Evolutionary conservation across 2,329 filamentous ascomycete species (phyloP), one percentile per base, ranked within the genome.

Genomic region (Cordyceps pruinosa): DNA sequence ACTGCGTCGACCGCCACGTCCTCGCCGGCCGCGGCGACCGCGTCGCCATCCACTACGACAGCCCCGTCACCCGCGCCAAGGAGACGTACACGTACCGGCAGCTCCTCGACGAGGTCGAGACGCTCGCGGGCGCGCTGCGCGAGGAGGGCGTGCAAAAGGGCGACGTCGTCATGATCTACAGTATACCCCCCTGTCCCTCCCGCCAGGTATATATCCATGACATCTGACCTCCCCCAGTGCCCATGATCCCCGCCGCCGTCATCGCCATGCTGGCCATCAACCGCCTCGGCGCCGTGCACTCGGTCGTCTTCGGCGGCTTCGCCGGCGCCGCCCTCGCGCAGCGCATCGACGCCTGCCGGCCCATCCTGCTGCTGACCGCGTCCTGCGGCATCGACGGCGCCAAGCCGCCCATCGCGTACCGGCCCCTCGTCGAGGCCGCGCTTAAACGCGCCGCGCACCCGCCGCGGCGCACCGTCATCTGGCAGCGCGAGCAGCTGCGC

Each of bases 261-360:
- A 84, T 95, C 60, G 92, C 88, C 10, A 90, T 94, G 62, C 82
- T 97, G 4, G 91, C 93, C 25, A 83, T 88, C 59, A 85, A 85
- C 60, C 84, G 91, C 10, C 77, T 97, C 1, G 93, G 92, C 12
- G 93, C 91, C 17, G 84, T 97, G 53, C 93, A 97, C 68, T 86
- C 89, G 4, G 90, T 96, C 5, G 93, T 97, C 4, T 97, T 97
- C 71, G 93, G 93, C 42, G 92, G 93, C 0, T 97, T 97, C 69
- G 90, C 90, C 0, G 79, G 91, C 0, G 77, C 80, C 10, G 89
- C 91, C 4, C 78, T 97, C 45, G 90, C 91, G 1, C 92, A 97
- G 72, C 82, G 92, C 26, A 96, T 97, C 62, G 90, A 96, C 51
- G 88, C 89, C 0, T 90, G 88, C 8, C 81, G 81, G 34, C 90